Evolutionary conservation across 768 basidiomycete genomes (phyloP), one percentile per base, ranked within the genome.

Genomic region (Boletus patriciae): DNA sequence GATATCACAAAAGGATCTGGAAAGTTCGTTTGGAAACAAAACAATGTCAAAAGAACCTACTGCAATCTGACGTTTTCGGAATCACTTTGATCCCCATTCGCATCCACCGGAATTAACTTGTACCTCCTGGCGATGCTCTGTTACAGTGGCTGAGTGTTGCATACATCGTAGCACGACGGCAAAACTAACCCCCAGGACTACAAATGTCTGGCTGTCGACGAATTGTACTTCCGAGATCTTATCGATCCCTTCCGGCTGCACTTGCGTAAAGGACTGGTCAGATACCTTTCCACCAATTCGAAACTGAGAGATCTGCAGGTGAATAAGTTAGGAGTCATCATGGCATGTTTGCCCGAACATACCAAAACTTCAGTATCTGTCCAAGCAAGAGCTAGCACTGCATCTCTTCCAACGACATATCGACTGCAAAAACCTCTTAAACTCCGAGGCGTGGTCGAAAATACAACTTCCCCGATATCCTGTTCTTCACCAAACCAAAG

Each of bases 371-470:
- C 74, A 12, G 70, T 45, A 27, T 77, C 70, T 5, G 80, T 76
- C 85, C 85, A 86, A 15, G 71, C 73, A 21, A 83, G 53, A 1
- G 77, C 80, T 21, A 74, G 62, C 9, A 81, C 55, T 19, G 59
- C 71, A 41, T 67, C 71, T 21, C 55, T 62, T 15, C 60, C 49
- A 9, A 66, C 57, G 27, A 51, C 53, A 53, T 71, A 71, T 40
- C 54, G 60, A 48, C 58, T 46, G 16, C 58, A 55, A 38, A 70
- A 41, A 6, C 69, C 68, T 50, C 47, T 46, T 23, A 66, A n/a
- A 29, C 11, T 31, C 36, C 25, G 25, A 37, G 60, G 25, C 5
- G 21, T 2, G 31, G 69, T 62, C 37, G 64, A 62, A 50, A 61
- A 66, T 3, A 55, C 41, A 11, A 54, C 50, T 31, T 54, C 53